Evolutionary conservation across 306 rosid genomes (phyloP), one percentile per base, ranked within the genome.

Genomic region (Luffa acutangula): DNA sequence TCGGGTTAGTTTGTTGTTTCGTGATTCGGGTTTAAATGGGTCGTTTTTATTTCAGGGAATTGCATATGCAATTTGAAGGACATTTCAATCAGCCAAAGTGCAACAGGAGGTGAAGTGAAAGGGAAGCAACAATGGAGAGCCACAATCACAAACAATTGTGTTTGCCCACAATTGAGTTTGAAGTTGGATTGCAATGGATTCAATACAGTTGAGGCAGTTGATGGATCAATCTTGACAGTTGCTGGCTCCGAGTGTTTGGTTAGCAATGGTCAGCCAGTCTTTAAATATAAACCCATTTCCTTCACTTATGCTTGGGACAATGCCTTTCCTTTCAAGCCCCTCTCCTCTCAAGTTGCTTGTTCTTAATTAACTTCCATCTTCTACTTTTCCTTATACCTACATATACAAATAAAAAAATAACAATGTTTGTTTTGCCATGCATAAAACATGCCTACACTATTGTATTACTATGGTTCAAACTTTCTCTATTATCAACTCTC

Each of bases 81-180:
- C 25, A 13, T 90, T 3, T 9, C 45, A 0, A 31, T 90, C 4
- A 20, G 4, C 1, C 88, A 88, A 63, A 6, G 5, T 0, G 3
- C 15, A 36, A 85, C 88, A 1, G 94, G 89, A 33, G 49, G n/a
- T 0, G 6, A 0, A 2, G 60, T 86, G 12, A 5, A 53, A 0
- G 45, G 62, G 3, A 83, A 81, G 57, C 57, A 77, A 12, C 81
- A 89, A 41, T 89, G 88, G 88, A 7, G 2, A 1, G 91, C 81
- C 54, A 80, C 62, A 0, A 72, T 87, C n/a, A 52, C 60, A 2
- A 87, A 84, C 64, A 56, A 76, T 0, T 90, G 90, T 18, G 0
- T 10, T 0, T 89, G 93, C 78, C 13, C 75, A 59, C 93, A 78
- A 25, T 20, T 5, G 2, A 3, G 53, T 39, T 80, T 88, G 3